phyloP scores from a whole-genome alignment of 768 basidiomycete species.

The Tremella yokohamensis region DNA sequence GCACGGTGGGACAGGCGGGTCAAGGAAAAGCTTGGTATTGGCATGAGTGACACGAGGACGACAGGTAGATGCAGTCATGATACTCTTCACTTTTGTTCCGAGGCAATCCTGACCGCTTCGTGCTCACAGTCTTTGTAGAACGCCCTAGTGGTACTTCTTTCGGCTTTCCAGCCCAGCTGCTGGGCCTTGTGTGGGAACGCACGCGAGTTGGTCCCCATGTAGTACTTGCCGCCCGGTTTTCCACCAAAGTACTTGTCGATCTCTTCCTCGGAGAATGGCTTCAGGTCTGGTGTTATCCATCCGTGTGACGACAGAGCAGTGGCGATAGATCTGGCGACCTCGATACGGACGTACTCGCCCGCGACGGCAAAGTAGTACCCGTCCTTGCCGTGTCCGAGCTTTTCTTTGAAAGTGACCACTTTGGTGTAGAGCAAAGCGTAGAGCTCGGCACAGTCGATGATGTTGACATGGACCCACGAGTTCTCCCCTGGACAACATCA shows the following conservation, averaged over 20 bases:
- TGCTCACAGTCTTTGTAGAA: constrained; percentile 9
- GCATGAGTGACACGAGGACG: too few species aligned
- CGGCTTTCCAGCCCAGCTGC: constrained; percentile 27
- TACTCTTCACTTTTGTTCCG: too few species aligned
- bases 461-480: constrained; percentile 27
- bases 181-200: constrained; percentile 13
- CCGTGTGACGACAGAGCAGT: constrained; percentile 17
- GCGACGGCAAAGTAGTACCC: constrained; percentile 29
- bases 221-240: constrained; percentile 10
- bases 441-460: constrained; percentile 19
- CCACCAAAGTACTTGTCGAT: constrained; percentile 25
- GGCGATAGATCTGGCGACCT: constrained; percentile 17
- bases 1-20: too few species aligned
- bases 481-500: not conserved
- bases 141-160: constrained; percentile 13
- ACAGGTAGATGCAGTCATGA: too few species aligned
- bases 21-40: too few species aligned
- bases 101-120: constrained; percentile 9
- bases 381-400: constrained; percentile 21
- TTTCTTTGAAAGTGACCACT: constrained; percentile 16
- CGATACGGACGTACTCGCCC: constrained; percentile 18
- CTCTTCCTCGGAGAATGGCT: constrained; percentile 26
- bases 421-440: constrained; percentile 21
- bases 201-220: constrained; percentile 26
- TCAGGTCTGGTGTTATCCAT: constrained; percentile 15